Evolutionary conservation across 768 basidiomycete species (phyloP).

Genomic region (Suillus discolor): DNA sequence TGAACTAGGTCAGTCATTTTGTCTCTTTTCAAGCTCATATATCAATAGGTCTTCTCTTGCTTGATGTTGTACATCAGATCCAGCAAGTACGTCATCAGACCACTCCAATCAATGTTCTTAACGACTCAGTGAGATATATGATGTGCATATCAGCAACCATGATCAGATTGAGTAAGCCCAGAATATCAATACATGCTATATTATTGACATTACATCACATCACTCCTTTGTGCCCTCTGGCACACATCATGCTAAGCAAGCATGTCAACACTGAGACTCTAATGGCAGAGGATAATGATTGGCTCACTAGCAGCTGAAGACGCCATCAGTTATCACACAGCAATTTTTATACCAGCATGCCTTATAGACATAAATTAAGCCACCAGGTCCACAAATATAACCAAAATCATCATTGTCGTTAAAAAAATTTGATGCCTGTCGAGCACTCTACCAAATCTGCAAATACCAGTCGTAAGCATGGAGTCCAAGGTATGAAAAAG

Average conservation of each 20-base stretch:
- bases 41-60: background rate
- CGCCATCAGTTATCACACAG: background rate
- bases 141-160: too few species aligned
- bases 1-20: conserved; percentile 1
- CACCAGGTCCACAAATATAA: background rate
- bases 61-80: background rate
- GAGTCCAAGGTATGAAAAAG: background rate
- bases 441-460: background rate
- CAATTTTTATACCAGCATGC: background rate
- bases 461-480: background rate
- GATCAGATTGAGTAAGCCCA: too few species aligned
- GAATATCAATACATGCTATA: background rate
- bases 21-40: background rate
- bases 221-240: background rate
- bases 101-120: too few species aligned
- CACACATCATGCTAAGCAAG: background rate
- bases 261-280: background rate
- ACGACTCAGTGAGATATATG: too few species aligned
- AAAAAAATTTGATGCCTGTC: background rate
- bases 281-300: background rate
- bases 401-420: background rate
- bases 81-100: too few species aligned
- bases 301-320: background rate
- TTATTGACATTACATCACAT: background rate
- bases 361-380: accelerated